Base-by-base conservation (phyloP, 257 asterid genomes). In the Nyctanthes arbortristis region DNA sequence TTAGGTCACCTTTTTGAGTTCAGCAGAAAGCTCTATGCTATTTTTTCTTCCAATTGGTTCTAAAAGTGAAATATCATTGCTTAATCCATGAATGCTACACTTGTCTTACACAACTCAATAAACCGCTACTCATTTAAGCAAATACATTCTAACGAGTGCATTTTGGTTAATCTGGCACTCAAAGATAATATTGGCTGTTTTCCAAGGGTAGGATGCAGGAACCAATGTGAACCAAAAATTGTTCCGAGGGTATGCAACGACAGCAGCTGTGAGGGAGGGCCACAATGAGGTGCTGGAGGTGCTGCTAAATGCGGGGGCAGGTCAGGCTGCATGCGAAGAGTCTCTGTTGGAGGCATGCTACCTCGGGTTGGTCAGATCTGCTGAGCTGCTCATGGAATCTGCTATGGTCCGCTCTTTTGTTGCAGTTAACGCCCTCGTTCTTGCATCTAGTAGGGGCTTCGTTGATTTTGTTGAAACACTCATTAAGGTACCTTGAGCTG, bases 191-290 rank as follows among this genome's bases (percentile, higher is more conserved):
- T 45, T 73, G 55, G 40, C 60, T 18, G 6, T 71, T 69, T 59
- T 59, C 25, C 47, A 68, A 8, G 77, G 68, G 36, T 84, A 89
- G 96, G 79, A 78, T 35, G 71, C 25, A 61, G 96, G 96, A 73
- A 92, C 89, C 33, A 72, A 78, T 52, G 87, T 85, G 71, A 87
- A 87, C 78, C 87, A 89, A 60, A 87, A 85, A 69, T 61, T 87
- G 75, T 89, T 89, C 78, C 80, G 94, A 61, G 96, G 96, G 8
- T 87, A 87, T 65, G 92, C 96, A 56, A 82, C 88, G 36, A 89
- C 94, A 20, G 96, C 90, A 24, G 89, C 96, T 0, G 94, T 83
- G 33, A 80, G 96, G 69, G 96, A 87, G 78, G 92, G 84, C 35
- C 89, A 89, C 75, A 37, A 69, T 35, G 85, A 82, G 80, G 84